Conservation (phyloP, 2,329 filamentous ascomycete genomes). For the Ophiostoma himal-ulmi region DNA sequence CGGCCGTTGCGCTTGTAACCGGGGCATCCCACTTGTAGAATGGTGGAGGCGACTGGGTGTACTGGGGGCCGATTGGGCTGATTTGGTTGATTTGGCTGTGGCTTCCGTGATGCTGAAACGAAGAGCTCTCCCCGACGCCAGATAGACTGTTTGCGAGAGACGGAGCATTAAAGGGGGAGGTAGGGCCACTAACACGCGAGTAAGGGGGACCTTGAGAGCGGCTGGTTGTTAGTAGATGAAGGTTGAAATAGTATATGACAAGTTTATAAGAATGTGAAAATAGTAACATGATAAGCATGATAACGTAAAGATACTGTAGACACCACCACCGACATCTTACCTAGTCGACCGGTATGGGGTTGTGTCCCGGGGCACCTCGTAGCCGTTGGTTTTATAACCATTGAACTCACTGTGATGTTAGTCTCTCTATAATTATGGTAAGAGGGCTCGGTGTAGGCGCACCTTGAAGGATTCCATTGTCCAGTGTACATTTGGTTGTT, state of each 20-base stretch:
- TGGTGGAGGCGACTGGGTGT: conserved; percentile 23
- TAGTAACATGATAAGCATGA: neutral
- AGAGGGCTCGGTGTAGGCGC: conserved; percentile 14
- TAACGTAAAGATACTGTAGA: neutral
- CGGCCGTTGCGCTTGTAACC: conserved; percentile 19
- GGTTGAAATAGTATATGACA: neutral
- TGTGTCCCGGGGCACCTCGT: conserved; percentile 32
- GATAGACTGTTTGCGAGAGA: conserved; percentile 35
- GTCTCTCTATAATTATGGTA: neutral
- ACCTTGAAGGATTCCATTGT: conserved; percentile 25
- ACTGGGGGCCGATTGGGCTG: conserved; percentile 15
- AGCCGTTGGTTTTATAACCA: conserved; percentile 32
- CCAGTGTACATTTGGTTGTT: conserved; percentile 15
- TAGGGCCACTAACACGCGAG: conserved; percentile 33
- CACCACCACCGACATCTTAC: conserved; percentile 28
- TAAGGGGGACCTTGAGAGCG: conserved; percentile 41
- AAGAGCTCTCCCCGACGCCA: conserved; percentile 28
- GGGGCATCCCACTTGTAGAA: conserved; percentile 24
- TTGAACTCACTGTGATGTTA: conserved; percentile 31
- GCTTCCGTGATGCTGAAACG: conserved; percentile 36
- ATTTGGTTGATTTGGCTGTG: neutral
- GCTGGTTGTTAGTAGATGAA: conserved; percentile 18
- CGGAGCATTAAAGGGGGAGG: conserved; percentile 21
- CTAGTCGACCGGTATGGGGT: conserved; percentile 30
- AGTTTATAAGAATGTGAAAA: neutral